A percentile compares a stretch with the other conserved stretches of the same genome.
Conservation (phyloP, 441 rosid species). For the Bocquillonia castaneifolia region DNA sequence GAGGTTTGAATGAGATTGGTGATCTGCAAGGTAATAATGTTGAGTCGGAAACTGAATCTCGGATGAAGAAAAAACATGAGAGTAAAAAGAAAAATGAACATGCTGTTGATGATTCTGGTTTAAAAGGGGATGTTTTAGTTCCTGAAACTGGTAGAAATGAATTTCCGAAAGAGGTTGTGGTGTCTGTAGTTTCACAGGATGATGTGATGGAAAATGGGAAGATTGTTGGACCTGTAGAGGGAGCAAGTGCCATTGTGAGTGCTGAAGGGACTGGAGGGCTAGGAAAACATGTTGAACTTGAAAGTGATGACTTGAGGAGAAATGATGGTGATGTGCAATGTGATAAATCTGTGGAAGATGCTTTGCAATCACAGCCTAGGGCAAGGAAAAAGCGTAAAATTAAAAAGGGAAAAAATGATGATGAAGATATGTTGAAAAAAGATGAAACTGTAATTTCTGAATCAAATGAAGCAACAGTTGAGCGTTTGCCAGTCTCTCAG, state of each 20-base stretch:
- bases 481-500: conserved; percentile 9
- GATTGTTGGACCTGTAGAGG: conserved; percentile 11
- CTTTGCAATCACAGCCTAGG: conserved; percentile 19
- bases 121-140: conserved; percentile 20
- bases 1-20: conserved; percentile 1
- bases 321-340: conserved; percentile 4
- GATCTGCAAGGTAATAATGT: conserved; percentile 18
- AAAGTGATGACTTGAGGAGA: conserved; percentile 15
- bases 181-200: conserved; percentile 7
- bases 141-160: conserved; percentile 16
- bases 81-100: conserved; percentile 16
- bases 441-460: conserved; percentile 15
- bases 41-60: conserved; percentile 2
- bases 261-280: conserved; percentile 18
- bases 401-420: conserved; percentile 15
- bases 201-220: conserved; percentile 9
- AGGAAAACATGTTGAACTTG: conserved; percentile 15
- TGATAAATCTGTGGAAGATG: conserved; percentile 17
- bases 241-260: conserved; percentile 4
- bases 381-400: conserved; percentile 29
- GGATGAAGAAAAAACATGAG: conserved; percentile 22
- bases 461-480: conserved; percentile 8
- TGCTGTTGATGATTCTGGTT: conserved; percentile 13
- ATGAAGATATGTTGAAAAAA: conserved; percentile 14
- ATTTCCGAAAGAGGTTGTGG: neutral